A percentile compares a stretch with the other conserved stretches of the same genome.
Conservation (phyloP, 495 filamentous ascomycete genomes). For the Hypoxylon subgilvum region DNA sequence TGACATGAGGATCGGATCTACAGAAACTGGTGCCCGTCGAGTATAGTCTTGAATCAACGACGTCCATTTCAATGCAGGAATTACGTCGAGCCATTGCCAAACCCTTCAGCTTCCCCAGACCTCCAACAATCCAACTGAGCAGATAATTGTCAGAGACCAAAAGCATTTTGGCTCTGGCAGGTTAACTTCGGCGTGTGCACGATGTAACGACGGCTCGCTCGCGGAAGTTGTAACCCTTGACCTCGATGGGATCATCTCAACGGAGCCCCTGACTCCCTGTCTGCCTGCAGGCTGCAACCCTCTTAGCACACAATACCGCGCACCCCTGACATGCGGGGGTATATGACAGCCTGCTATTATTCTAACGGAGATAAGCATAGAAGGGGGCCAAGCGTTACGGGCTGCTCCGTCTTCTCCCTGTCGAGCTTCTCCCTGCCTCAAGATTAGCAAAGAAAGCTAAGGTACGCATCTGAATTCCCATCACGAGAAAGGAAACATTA, state of each 20-base stretch:
- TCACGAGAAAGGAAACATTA: neutral
- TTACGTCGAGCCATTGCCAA: neutral
- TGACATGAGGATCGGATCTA: too few relatives aligned
- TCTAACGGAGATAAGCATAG: slow-evolving; percentile 34
- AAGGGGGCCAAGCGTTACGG: slow-evolving; percentile 26
- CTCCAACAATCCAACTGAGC: neutral
- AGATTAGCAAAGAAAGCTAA: neutral
- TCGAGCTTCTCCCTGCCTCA: neutral
- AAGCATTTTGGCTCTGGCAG: slow-evolving; percentile 15
- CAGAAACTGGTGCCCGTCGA: too few relatives aligned
- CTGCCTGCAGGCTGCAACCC: slow-evolving; percentile 22
- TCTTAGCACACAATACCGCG: slow-evolving; percentile 28
- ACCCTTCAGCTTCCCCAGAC: neutral
- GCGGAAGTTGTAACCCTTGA: slow-evolving; percentile 40
- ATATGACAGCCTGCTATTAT: slow-evolving; percentile 29
- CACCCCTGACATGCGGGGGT: slow-evolving; percentile 34
- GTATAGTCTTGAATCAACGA: neutral
- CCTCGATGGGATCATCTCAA: slow-evolving; percentile 34
- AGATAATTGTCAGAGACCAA: slow-evolving; percentile 7
- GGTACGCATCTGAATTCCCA: neutral
- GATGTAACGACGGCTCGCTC: slow-evolving; percentile 41
- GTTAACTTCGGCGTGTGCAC: slow-evolving; percentile 18
- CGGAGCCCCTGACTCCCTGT: slow-evolving; percentile 26
- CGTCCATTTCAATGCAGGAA: neutral
- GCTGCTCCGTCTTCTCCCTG: neutral